These are phyloP conservation scores for Kentomonas sorsogonicus DNA, from an alignment of 208 protist species.

Conservation along the genomic window DNA sequence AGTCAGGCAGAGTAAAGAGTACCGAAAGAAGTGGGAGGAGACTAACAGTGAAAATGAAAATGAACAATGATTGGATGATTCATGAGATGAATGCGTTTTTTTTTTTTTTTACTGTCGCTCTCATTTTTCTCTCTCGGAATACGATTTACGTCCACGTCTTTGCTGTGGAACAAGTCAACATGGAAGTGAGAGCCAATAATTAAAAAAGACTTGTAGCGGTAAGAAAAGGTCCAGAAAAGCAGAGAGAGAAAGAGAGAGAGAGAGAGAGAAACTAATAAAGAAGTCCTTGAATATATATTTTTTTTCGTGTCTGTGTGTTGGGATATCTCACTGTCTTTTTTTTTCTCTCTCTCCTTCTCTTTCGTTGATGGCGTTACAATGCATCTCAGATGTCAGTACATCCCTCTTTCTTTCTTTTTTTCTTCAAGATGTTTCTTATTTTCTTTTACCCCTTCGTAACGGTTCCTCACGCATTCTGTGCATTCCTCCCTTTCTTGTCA, in stretches of 20 bases:
- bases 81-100: constrained; percentile 2
- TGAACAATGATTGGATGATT: constrained; percentile 1
- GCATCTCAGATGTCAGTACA: not conserved
- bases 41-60: not conserved
- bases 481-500: not conserved
- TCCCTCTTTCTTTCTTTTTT: constrained; percentile 5
- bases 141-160: not conserved
- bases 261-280: constrained; percentile 15
- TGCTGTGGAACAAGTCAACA: too few relatives aligned
- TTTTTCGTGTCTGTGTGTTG: not conserved
- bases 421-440: not conserved
- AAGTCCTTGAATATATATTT: constrained; percentile 1
- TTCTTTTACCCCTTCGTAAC: not conserved
- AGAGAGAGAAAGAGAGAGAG: constrained; percentile 19
- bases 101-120: constrained; percentile 11
- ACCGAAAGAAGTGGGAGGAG: not conserved
- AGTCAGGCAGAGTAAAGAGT: too few relatives aligned
- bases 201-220: too few relatives aligned
- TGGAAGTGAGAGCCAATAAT: too few relatives aligned
- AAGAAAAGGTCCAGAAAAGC: too few relatives aligned
- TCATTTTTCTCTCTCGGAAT: constrained; percentile 4
- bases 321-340: not conserved
- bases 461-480: not conserved
- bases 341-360: constrained; percentile 10
- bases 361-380: not conserved